Evolutionary conservation across 306 rosid species (phyloP), one percentile per base, ranked within the genome.

Genomic region (Fragaria vesca): DNA sequence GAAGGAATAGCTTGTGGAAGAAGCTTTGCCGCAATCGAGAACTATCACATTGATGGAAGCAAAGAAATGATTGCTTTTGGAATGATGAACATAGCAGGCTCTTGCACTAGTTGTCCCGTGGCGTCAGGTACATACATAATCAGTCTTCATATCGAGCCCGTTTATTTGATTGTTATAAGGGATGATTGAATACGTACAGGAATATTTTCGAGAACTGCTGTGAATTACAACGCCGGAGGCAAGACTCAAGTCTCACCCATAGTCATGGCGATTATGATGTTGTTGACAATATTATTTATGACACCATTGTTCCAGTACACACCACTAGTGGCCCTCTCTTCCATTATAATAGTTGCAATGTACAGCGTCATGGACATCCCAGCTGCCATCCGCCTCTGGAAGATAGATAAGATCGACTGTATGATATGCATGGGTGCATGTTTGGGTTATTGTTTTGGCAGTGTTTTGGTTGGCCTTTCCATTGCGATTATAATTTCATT

Each of bases 51-150:
- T 74, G 86, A 86, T 69, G 90, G 90, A 26, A 86, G 84, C 81
- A 86, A 86, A 73, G 87, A 86, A 75, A 86, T 86, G 90, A 76
- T 86, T 40, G 90, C 90, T 72, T 81, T 86, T 66, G 90, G 90
- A 28, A 76, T 81, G 81, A 86, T 86, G 90, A 86, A 86, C 79
- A 79, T 86, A 30, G 80, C 75, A n/a, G 90, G 90, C 79, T 86
- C 90, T 34, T 86, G 83, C 58, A 76, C 84, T 79, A 81, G 87
- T 73, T 86, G 90, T 82, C 79, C 81, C 84, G 74, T 86, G 51
- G 81, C 90, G 7, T 75, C 84, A 16, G 90, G 90, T 86, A 74
- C 30, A 60, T 26, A 42, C 0, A 46, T 43, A 11, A 21, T 7
- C 45, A 12, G n/a, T 24, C 9, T 69, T 48, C 52, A 28, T 46